Percentiles rank a stretch among this genome's conserved stretches.
phyloP scores from a whole-genome alignment of 306 rosid genomes.

The Clitoria ternatea region DNA sequence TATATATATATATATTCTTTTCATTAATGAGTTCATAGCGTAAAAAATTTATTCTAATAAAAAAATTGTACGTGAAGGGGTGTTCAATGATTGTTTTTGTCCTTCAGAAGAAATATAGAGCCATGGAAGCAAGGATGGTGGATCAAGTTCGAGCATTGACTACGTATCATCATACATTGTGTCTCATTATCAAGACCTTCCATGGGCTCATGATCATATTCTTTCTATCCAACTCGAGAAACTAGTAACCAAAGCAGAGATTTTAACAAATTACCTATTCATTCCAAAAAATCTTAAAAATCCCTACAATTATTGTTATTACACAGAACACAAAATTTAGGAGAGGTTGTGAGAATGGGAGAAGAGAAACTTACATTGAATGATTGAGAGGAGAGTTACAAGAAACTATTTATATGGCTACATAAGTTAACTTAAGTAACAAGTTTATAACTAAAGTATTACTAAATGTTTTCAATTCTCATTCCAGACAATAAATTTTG shows the following conservation, averaged over 20 bases:
- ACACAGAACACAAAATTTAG: too few species aligned
- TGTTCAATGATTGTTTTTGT: neutral
- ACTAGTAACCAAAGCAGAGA: neutral
- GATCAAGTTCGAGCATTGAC: neutral
- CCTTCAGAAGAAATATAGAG: neutral
- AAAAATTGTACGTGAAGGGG: neutral
- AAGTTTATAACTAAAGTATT: too few species aligned
- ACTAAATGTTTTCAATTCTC: too few species aligned
- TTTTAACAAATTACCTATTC: neutral
- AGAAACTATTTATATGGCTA: too few species aligned
- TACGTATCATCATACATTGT: neutral
- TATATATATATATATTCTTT: neutral
- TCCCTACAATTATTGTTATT: neutral
- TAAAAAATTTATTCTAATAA: neutral
- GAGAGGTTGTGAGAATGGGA: too few species aligned
- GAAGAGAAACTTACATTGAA: too few species aligned
- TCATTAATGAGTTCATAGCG: neutral
- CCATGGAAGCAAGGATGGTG: neutral
- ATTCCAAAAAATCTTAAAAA: neutral
- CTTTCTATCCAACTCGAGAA: neutral
- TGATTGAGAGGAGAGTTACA: too few species aligned
- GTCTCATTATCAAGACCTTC: neutral
- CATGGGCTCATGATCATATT: neutral
- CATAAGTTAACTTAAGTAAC: too few species aligned
- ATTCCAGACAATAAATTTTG: too few species aligned